Base-by-base conservation (phyloP, 208 protist species). In the Trypanosoma cruzi region DNA sequence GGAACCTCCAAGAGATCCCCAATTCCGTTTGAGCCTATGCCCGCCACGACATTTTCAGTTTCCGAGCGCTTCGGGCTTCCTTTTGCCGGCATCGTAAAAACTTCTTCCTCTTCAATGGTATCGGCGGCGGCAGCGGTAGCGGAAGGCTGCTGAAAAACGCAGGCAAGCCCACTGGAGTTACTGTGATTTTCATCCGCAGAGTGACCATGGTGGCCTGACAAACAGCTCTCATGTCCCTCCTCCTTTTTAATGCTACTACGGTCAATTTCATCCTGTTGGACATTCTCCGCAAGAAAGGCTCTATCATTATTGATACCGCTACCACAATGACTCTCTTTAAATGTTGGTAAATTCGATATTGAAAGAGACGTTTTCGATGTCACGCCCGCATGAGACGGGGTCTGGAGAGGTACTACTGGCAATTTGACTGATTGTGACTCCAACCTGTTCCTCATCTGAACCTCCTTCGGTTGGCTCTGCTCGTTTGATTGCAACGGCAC, bases 31-130 rank as follows among this genome's bases (percentile, higher is more conserved):
- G n/a, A 8, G 7, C 24, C 53, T 40, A 40, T 20, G 18, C 0
- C 26, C 4, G 22, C 61, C 36, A 40, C 36, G 10, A 34, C 1
- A 50, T 13, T 55, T 31, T 32, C n/a, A 37, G 44, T 55, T 13
- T n/a, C 22, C 2, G 61, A 55, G 5, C 29, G 28, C 16, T 24
- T 55, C 22, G 50, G 55, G 24, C 49, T 68, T 24, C 6, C 22
- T 36, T 48, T 68, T 40, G 44, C 58, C 29, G 57, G 24, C 22
- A 68, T 36, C 63, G 58, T 68, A 26, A 34, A 68, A 55, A 58
- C 7, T 1, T 68, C 63, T 14, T 68, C 63, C 34, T 58, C 63
- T 16, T 6, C 32, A 54, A 5, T 14, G 13, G 10, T 53, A 7
- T 4, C 50, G 34, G 26, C 24, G 10, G n/a, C 4, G 10, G 7